Evolutionary conservation across 768 basidiomycete species (phyloP), one percentile per base, ranked within the genome.

Genomic region (Dendrothele bispora): DNA sequence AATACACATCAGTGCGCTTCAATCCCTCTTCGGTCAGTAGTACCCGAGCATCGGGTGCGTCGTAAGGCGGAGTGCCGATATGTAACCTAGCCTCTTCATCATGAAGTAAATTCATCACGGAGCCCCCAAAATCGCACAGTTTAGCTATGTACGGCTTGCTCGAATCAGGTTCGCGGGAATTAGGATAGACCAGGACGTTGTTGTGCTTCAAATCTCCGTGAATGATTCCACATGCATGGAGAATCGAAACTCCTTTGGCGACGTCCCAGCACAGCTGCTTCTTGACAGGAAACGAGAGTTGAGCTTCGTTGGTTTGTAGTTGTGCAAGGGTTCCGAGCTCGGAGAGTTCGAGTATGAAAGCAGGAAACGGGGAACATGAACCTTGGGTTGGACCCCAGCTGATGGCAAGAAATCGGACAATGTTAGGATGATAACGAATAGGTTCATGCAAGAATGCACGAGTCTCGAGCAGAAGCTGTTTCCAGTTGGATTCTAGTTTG

Each of bases 141-240:
- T 51, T 51, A 27, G 50, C 50, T 12, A 42, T 46, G 26, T 47
- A 47, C 18, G 27, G 24, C 24, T 46, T 36, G 8, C 22, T 30
- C 2, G 50, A 44, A 28, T 17, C 24, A 18, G 32, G 11, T n/a
- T n/a, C 39, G 24, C 34, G 40, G n/a, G n/a, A n/a, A 43, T 51
- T 51, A 8, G 39, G 41, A 37, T 42, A 51, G 38, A 51, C 27
- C 5, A 51, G 45, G 4, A 53, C 51, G 15, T 53, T 53, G n/a
- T 53, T 47, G 30, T 48, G 51, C 43, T 53, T 53, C 36, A 53
- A 47, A 36, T 53, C 51, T 7, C 46, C 47, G 35, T 53, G 51
- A 24, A 49, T 34, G 51, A 53, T 43, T 11, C 32, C 46, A 28
- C 50, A 51, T 7, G 50, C 50, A 29, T 51, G 50, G 11, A 51